phyloP scores from a whole-genome alignment of 176 grass and related monocot species.

The Oryza meridionalis region DNA sequence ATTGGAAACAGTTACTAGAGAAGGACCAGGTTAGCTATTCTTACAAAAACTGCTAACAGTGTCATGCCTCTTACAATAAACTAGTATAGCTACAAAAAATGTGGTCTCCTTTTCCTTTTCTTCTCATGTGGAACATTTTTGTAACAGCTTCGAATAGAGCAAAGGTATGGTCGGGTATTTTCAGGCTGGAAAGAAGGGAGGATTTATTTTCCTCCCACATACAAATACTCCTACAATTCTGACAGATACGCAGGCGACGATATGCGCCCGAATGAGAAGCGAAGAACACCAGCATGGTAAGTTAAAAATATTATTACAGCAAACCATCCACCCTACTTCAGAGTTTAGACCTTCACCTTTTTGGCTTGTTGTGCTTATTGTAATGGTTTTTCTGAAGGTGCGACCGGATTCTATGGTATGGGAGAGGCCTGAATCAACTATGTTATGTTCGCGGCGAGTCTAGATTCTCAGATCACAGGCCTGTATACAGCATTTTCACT shows the following conservation, averaged over 20 bases:
- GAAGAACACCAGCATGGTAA: conserved; percentile 95
- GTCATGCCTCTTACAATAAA: not conserved
- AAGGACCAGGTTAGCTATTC: conserved; percentile 79
- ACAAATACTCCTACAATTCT: conserved; percentile 95
- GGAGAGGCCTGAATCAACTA: conserved; percentile 75
- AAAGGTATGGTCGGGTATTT: conserved; percentile 85
- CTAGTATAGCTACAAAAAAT: not conserved
- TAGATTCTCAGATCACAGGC: conserved; percentile 89
- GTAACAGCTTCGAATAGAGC: conserved; percentile 89
- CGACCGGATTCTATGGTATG: conserved; percentile 88
- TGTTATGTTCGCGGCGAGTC: conserved; percentile 92
- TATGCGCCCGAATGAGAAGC: conserved; percentile 81
- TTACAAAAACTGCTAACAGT: not conserved
- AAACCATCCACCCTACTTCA: not conserved
- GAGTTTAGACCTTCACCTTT: not conserved
- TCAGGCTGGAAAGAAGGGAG: conserved; percentile 92
- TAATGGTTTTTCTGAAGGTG: conserved; percentile 63
- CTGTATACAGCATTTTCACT: conserved; percentile 87
- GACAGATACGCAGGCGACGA: conserved; percentile 88
- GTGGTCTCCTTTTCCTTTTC: not conserved
- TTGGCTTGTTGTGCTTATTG: conserved; percentile 21
- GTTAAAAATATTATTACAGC: not conserved
- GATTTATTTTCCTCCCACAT: conserved; percentile 96
- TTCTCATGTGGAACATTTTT: conserved; percentile 29
- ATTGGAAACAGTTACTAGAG: conserved; percentile 83